Evolutionary conservation across 495 filamentous ascomycete genomes (phyloP).

Genomic region (Penicillium goetzii): DNA sequence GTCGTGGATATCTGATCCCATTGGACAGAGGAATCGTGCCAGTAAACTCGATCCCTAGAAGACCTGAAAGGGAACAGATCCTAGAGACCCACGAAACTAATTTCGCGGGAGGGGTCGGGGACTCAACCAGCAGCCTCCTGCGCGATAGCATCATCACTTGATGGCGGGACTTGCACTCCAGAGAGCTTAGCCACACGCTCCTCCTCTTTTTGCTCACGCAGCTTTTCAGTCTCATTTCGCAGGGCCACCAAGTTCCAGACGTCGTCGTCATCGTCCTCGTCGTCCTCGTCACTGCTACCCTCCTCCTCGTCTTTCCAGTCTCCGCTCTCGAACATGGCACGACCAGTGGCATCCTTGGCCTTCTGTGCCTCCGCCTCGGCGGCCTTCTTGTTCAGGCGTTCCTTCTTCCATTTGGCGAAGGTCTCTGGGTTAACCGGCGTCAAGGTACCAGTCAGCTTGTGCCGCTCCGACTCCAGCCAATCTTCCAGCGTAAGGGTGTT

Average conservation of each 20-base stretch:
- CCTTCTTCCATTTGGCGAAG: constrained; percentile 95
- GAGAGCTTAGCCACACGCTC: constrained; percentile 45
- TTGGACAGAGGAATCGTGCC: constrained; percentile 29
- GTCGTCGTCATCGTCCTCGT: constrained; percentile 57
- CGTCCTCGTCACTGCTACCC: constrained; percentile 59
- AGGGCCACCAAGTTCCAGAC: constrained; percentile 79
- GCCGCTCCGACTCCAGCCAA: constrained; percentile 91
- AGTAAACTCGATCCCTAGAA: constrained; percentile 29
- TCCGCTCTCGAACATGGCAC: constrained; percentile 93
- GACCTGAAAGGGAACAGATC: constrained; percentile 28
- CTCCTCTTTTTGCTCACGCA: constrained; percentile 51
- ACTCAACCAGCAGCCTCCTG: constrained; percentile 42
- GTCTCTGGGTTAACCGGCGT: constrained; percentile 91
- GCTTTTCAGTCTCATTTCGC: constrained; percentile 69
- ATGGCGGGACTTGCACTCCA: constrained; percentile 33
- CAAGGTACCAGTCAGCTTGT: constrained; percentile 85
- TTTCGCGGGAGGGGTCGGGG: constrained; percentile 26
- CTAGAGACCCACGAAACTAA: constrained; percentile 38
- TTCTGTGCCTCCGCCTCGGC: constrained; percentile 85
- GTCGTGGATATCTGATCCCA: constrained; percentile 32
- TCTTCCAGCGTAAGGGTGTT: constrained; percentile 96
- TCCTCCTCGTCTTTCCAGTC: constrained; percentile 80
- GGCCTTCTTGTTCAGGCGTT: constrained; percentile 91
- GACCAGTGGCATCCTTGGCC: constrained; percentile 93
- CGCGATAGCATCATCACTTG: constrained; percentile 27